Evolutionary conservation across 495 filamentous ascomycete species (phyloP).

Genomic region (Penicillium samsonianum): DNA sequence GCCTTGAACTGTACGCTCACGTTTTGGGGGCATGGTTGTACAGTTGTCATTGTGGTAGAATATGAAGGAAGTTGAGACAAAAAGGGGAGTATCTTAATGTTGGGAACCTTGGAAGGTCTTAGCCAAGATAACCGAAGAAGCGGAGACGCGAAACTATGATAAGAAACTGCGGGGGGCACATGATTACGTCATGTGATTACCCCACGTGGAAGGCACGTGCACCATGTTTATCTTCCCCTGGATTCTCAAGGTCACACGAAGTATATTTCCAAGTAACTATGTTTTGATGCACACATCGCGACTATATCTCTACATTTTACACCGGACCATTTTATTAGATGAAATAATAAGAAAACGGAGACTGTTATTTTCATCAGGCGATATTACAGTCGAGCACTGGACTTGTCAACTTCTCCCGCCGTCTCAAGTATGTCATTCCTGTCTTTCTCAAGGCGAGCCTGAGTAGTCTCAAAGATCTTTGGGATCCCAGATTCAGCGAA

Average conservation of each 20-base stretch:
- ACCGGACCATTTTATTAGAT: too few species aligned
- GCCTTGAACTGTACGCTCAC: slow-evolving; percentile 39
- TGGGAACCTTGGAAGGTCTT: not conserved
- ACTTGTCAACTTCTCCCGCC: too few species aligned
- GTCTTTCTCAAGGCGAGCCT: not conserved
- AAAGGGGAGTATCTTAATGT: not conserved
- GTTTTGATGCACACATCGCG: too few species aligned
- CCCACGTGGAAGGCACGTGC: not conserved
- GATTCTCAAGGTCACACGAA: too few species aligned
- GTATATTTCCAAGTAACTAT: too few species aligned
- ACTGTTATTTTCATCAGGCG: too few species aligned
- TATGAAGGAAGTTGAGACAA: not conserved
- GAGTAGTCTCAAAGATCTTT: not conserved
- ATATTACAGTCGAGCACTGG: too few species aligned
- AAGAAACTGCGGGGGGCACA: slow-evolving; percentile 1
- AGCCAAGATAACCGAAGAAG: slow-evolving; percentile 3
- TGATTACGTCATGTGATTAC: not conserved
- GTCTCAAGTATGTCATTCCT: too few species aligned
- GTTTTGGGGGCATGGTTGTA: slow-evolving; percentile 24
- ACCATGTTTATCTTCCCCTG: not conserved
- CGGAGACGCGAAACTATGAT: slow-evolving; percentile 4
- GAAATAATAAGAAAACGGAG: too few species aligned
- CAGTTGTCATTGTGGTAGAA: slow-evolving; percentile 2
- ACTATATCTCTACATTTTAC: too few species aligned
- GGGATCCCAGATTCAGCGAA: not conserved